A percentile compares a stretch with the other conserved stretches of the same genome.
Evolutionary conservation across 768 basidiomycete species (phyloP).

Genomic region (Pluteus cervinus): DNA sequence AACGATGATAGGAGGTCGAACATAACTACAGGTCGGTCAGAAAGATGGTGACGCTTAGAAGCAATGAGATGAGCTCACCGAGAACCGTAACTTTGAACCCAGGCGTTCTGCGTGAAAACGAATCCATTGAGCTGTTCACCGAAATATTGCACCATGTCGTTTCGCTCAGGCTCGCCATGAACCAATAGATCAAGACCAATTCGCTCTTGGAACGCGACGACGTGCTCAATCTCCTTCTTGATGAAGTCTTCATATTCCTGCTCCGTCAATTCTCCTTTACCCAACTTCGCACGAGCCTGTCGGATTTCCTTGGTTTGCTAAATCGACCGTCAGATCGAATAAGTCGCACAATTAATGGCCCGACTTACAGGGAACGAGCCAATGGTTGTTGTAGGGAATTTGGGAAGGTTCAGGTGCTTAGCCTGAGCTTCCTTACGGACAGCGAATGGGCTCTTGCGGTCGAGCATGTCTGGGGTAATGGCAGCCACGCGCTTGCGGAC

Average conservation of each 20-base stretch:
- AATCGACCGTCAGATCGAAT: conserved; percentile 11
- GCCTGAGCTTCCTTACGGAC: conserved; percentile 84
- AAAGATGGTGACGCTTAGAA: background rate
- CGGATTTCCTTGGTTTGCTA: conserved; percentile 99
- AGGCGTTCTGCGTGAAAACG: conserved; percentile 96
- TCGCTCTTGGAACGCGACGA: conserved; percentile 96
- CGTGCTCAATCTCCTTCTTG: conserved; percentile 91
- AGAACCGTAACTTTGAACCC: conserved; percentile 99
- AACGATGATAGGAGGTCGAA: conserved; percentile 97
- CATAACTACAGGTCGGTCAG: conserved; percentile 52
- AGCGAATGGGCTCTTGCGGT: conserved; percentile 87
- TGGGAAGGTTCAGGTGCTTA: conserved; percentile 84
- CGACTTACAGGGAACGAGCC: conserved; percentile 90
- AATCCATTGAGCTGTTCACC: conserved; percentile 94
- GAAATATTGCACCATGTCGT: conserved; percentile 99
- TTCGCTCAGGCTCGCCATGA: conserved; percentile 98
- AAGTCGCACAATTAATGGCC: background rate
- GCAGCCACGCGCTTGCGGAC: conserved; percentile 94
- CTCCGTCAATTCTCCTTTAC: conserved; percentile 82
- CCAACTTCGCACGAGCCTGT: conserved; percentile 89
- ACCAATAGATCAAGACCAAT: conserved; percentile 95
- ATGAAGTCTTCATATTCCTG: conserved; percentile 95
- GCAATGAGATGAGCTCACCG: conserved; percentile 44
- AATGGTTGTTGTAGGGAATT: conserved; percentile 98
- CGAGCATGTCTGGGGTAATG: conserved; percentile 79